phyloP scores from a whole-genome alignment of 352 stramenopile genomes.

The Phytopythium sindhum region DNA sequence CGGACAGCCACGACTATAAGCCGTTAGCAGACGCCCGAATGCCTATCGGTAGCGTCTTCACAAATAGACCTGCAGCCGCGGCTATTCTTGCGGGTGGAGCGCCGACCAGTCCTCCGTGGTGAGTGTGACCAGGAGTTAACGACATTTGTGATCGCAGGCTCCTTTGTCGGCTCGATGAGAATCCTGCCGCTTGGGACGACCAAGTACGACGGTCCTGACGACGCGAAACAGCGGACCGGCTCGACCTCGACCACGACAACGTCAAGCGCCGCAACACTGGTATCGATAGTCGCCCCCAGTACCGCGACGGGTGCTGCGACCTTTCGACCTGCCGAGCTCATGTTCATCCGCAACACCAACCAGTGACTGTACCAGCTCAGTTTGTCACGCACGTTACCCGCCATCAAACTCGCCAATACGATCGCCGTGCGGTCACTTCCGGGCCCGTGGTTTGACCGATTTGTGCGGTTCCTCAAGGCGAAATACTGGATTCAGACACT shows the following conservation, averaged over 20 bases:
- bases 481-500: slow-evolving; percentile 6
- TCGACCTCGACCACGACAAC: background rate
- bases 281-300: background rate
- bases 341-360: background rate
- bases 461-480: background rate
- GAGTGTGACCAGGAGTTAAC: too few relatives aligned
- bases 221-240: background rate
- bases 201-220: background rate
- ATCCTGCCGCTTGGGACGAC: background rate
- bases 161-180: background rate
- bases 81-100: too few relatives aligned
- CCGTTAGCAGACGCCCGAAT: too few relatives aligned
- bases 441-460: background rate
- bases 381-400: background rate
- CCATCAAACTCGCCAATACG: slow-evolving; percentile 2
- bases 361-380: slow-evolving; percentile 3
- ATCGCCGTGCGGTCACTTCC: background rate
- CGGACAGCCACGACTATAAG: too few relatives aligned
- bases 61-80: too few relatives aligned
- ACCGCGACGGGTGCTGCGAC: background rate
- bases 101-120: too few relatives aligned
- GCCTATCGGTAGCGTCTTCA: too few relatives aligned
- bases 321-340: background rate
- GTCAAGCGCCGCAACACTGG: background rate
- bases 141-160: too few relatives aligned